These are phyloP conservation scores for Phytophthora quininea DNA, from an alignment of 352 stramenopile species.

Conservation along the genomic window DNA sequence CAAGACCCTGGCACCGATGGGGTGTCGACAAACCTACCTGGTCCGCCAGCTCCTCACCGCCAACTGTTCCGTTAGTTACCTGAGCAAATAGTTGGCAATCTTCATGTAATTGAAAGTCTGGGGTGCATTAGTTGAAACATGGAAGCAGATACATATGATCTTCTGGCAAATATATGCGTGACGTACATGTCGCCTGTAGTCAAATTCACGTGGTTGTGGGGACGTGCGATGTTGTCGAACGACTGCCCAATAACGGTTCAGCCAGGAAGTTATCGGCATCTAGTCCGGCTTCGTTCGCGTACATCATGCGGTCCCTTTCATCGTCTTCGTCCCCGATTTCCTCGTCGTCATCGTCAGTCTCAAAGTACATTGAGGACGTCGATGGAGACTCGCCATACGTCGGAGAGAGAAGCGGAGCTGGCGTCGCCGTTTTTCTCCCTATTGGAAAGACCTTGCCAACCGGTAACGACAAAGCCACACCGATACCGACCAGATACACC, in stretches of 20 bases:
- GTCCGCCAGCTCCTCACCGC: slow-evolving; percentile 28
- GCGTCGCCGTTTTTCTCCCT: slow-evolving; percentile 14
- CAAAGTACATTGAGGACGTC: slow-evolving; percentile 49
- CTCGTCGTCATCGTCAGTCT: slow-evolving; percentile 56
- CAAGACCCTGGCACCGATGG: slow-evolving; percentile 28
- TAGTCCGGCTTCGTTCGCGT: slow-evolving; percentile 31
- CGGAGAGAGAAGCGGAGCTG: slow-evolving; percentile 44
- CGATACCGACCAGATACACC: slow-evolving; percentile 55
- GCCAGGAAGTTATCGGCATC: slow-evolving; percentile 39
- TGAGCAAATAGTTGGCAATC: not conserved
- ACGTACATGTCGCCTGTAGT: not conserved
- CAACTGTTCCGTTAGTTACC: slow-evolving; percentile 29
- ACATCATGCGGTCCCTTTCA: slow-evolving; percentile 16
- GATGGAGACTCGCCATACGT: slow-evolving; percentile 46
- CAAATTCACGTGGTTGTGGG: slow-evolving; percentile 14
- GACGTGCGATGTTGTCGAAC: slow-evolving; percentile 17
- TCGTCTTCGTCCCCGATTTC: slow-evolving; percentile 29
- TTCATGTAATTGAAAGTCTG: slow-evolving; percentile 26
- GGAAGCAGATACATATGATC: slow-evolving; percentile 2
- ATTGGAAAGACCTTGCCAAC: slow-evolving; percentile 21
- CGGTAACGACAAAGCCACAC: slow-evolving; percentile 53
- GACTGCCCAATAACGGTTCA: slow-evolving; percentile 50
- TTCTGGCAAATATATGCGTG: slow-evolving; percentile 10
- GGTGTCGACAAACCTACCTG: slow-evolving; percentile 25
- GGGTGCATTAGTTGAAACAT: slow-evolving; percentile 16